A percentile compares a stretch with the other conserved stretches of the same genome.
phyloP scores from a whole-genome alignment of 164 flowering plant genomes.

The grape (Vitis vinifera) region ASM3070453v1 NC_081820.1:20516501-20517000 shows the following conservation, averaged over 20 bases:
- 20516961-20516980: too few relatives aligned
- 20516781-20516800: too few relatives aligned
- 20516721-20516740: constrained; percentile 1
- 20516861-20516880: too few relatives aligned
- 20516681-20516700: constrained; percentile 9
- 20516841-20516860: too few relatives aligned
- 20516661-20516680: neutral
- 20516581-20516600: neutral
- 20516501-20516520: neutral
- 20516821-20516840: too few relatives aligned
- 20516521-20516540: constrained; percentile 9
- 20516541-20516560: neutral
- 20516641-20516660: constrained; percentile 5
- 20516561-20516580: constrained; percentile 3
- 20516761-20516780: constrained; percentile 4
- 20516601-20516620: neutral
- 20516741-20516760: constrained; percentile 10
- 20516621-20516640: neutral
- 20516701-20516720: constrained; percentile 25
- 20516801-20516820: too few relatives aligned
- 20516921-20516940: too few relatives aligned
- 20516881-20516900: too few relatives aligned
- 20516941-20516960: too few relatives aligned
- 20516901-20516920: too few relatives aligned
- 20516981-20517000: too few relatives aligned